Conservation (phyloP, 345 rosid species). For the Rhodamnia rubescens region DNA sequence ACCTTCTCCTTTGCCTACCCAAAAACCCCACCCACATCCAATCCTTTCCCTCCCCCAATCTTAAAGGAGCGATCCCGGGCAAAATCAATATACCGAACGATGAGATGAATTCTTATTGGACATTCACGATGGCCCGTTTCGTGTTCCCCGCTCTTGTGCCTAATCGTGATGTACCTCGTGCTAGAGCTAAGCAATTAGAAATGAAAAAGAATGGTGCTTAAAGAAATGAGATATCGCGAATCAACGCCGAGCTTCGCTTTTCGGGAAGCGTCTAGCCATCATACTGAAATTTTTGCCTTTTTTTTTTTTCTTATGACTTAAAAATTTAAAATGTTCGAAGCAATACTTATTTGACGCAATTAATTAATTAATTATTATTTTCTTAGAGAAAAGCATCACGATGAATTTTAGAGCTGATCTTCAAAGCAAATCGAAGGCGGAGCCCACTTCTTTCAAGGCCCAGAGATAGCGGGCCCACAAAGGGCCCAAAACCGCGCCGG, state of each 20-base stretch:
- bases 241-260: neutral
- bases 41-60: neutral
- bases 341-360: neutral
- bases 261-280: neutral
- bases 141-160: neutral
- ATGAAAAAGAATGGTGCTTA: neutral
- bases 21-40: neutral
- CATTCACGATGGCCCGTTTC: neutral
- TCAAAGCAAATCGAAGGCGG: neutral
- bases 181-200: neutral
- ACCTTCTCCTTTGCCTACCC: neutral
- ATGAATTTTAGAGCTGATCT: neutral
- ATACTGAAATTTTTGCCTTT: neutral
- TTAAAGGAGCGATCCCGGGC: neutral
- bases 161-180: neutral
- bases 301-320: neutral
- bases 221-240: neutral
- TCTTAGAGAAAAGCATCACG: neutral
- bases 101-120: neutral
- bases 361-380: neutral
- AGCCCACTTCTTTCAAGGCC: neutral
- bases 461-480: neutral
- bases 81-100: neutral
- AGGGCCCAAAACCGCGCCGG: neutral
- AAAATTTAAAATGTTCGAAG: neutral